Conservation (phyloP, 2,329 filamentous ascomycete genomes). For the Scopulariopsis brevicaulis region DNA sequence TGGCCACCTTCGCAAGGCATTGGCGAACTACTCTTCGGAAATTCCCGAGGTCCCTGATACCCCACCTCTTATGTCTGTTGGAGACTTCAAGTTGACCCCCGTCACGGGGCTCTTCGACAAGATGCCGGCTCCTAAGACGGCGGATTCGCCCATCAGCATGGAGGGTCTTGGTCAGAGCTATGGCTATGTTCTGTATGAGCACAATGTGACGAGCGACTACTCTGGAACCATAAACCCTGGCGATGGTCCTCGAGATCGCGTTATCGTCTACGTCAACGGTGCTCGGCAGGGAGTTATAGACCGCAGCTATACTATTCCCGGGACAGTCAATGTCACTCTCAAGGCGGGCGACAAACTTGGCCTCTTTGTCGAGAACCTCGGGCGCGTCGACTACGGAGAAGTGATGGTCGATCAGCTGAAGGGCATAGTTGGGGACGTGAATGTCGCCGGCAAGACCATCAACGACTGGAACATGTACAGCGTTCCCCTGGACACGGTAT, state of each 20-base stretch:
- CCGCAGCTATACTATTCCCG: conserved; percentile 26
- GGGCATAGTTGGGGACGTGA: conserved; percentile 31
- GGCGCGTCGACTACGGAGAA: conserved; percentile 32
- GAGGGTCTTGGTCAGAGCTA: conserved; percentile 30
- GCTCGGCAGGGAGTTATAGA: conserved; percentile 30
- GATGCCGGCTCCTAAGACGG: conserved; percentile 12
- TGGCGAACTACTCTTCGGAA: conserved; percentile 21
- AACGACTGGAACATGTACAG: not conserved
- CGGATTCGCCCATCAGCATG: conserved; percentile 25
- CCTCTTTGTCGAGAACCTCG: conserved; percentile 38
- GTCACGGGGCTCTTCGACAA: conserved; percentile 24
- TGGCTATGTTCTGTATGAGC: conserved; percentile 31
- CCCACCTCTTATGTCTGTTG: conserved; percentile 18
- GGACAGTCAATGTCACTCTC: conserved; percentile 23
- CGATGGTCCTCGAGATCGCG: conserved; percentile 29
- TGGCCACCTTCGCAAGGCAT: conserved; percentile 23
- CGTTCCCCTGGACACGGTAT: not conserved
- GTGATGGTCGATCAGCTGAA: conserved; percentile 30
- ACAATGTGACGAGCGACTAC: conserved; percentile 14
- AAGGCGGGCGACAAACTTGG: conserved; percentile 25
- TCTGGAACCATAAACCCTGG: conserved; percentile 25
- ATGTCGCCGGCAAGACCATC: conserved; percentile 15
- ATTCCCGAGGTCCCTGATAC: conserved; percentile 24
- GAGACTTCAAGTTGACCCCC: conserved; percentile 24
- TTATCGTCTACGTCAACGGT: conserved; percentile 34